A percentile compares a stretch with the other conserved stretches of the same genome.
phyloP scores from a whole-genome alignment of 2,329 filamentous ascomycete genomes.

The Xylaria sp. region DNA sequence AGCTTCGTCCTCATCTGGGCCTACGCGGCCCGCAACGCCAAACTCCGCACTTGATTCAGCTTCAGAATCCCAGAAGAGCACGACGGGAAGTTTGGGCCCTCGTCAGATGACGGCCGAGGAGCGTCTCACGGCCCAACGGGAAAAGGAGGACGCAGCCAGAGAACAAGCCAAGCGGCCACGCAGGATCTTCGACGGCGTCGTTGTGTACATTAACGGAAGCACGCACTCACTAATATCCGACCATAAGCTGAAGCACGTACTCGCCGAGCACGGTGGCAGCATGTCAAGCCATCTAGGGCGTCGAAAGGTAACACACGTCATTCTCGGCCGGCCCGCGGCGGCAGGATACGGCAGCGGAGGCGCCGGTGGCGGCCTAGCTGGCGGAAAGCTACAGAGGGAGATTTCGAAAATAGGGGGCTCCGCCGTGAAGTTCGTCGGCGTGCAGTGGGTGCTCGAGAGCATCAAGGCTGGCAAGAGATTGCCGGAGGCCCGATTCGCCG shows the following conservation, averaged over 20 bases:
- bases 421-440: conserved; percentile 80
- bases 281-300: conserved; percentile 78
- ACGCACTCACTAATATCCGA: conserved; percentile 85
- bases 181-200: conserved; percentile 75
- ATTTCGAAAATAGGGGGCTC: conserved; percentile 74
- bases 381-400: conserved; percentile 84
- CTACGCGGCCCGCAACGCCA: conserved; percentile 6
- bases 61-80: not conserved
- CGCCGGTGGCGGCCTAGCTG: conserved; percentile 78
- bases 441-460: conserved; percentile 89
- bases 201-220: conserved; percentile 88
- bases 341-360: conserved; percentile 58
- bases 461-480: conserved; percentile 79
- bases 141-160: conserved; percentile 50
- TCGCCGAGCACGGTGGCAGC: conserved; percentile 78
- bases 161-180: conserved; percentile 59
- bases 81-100: not conserved
- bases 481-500: conserved; percentile 77
- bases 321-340: conserved; percentile 71
- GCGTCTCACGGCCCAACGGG: conserved; percentile 41
- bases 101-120: conserved; percentile 43
- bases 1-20: conserved; percentile 35
- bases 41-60: not conserved
- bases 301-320: conserved; percentile 84
- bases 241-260: conserved; percentile 82